Percentiles rank a stretch among this genome's conserved stretches.
Conservation (phyloP, 331 rosid species). For the Cydonia oblonga region DNA sequence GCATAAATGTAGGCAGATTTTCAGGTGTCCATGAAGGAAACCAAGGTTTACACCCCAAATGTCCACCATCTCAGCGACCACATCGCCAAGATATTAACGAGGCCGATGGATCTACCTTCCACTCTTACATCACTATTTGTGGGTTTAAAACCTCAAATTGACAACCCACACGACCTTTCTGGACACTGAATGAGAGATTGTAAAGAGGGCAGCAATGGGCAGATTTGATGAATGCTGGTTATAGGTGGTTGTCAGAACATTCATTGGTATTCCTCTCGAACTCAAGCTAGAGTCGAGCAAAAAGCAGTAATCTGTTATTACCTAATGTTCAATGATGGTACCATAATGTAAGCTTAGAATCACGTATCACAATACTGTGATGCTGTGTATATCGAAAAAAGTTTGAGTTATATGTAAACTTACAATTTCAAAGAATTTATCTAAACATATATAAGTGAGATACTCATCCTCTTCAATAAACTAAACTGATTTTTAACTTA, state of each 20-base stretch:
- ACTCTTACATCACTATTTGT: neutral
- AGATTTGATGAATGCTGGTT: neutral
- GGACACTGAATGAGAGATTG: neutral
- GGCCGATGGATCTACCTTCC: neutral
- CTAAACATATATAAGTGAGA: neutral
- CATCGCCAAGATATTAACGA: neutral
- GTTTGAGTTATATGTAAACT: neutral
- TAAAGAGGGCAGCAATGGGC: neutral
- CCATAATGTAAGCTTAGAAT: neutral
- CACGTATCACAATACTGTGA: neutral
- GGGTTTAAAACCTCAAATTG: neutral
- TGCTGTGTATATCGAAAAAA: neutral
- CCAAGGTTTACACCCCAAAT: neutral
- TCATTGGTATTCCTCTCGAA: neutral
- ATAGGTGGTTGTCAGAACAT: neutral
- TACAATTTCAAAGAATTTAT: neutral
- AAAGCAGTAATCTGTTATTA: neutral
- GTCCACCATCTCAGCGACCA: neutral
- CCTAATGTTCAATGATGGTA: neutral
- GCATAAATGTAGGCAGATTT: neutral
- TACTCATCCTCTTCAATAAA: neutral
- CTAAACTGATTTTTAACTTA: neutral
- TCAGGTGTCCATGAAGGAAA: neutral
- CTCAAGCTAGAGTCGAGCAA: neutral
- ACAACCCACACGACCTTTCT: neutral